Evolutionary conservation across 2,329 filamentous ascomycete genomes (phyloP), one percentile per base, ranked within the genome.

Genomic region (Didymella glomerata): DNA sequence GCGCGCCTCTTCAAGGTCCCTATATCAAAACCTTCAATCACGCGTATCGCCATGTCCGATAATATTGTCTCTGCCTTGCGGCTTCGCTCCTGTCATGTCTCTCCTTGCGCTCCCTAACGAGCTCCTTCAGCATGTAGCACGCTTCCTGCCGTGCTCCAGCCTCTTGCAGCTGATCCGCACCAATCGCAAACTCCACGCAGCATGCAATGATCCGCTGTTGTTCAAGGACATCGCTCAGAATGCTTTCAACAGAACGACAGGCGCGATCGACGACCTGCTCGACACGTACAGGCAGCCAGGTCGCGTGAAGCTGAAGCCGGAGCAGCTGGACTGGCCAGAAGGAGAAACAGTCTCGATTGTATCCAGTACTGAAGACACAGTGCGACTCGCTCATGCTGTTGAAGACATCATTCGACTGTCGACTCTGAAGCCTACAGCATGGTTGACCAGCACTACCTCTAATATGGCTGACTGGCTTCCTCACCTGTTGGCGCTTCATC

Each of bases 391-490:
- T 25, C 57, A 56, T 16, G 66, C 68, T 4, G 61, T 65, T 2
- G 67, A 69, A 44, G 49, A 54, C 40, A 47, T 60, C 3, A 41
- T 63, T 14, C 22, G 57, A 32, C 50, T 34, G 18, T 59, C 22
- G 20, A 48, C 40, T n/a, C 47, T 46, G 11, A 48, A 51, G n/a
- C 28, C 22, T 1, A 28, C 45, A 4, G 45, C 55, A 48, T 58
- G 56, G 49, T 11, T 58, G 40, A 54, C 50, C 11, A 44, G 45
- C 24, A 48, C 25, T 7, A 34, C 36, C 5, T 52, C 32, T 10
- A 63, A 64, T 18, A 20, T 70, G 14, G 50, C 48, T 14, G 49
- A 65, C 11, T 69, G 67, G 69, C 55, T 72, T 8, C 68, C 68
- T 14, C 68, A 70, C 9, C 46, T 71, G 25, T 24, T 68, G 8